Base-by-base conservation (phyloP, 106 monocot genomes). In the Amphibolis antarctica region DNA sequence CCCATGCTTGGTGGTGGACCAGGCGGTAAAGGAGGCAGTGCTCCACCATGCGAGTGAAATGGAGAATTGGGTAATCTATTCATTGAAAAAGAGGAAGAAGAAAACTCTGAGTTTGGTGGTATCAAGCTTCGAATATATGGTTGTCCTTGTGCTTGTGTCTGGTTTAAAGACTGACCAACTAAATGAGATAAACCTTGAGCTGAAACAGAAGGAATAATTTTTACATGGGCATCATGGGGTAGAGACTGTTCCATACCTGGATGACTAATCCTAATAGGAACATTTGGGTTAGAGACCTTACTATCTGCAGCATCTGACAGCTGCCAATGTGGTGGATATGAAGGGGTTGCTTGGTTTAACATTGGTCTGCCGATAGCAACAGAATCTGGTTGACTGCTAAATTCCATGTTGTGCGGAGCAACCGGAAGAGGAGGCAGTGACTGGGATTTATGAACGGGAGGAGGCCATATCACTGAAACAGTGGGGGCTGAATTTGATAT, bases 11-110 rank as follows among this genome's bases (percentile, higher is more conserved):
- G 84, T 61, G 87, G 87, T 49, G 79, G 81, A 14, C 88, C 93
- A 20, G 65, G 78, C 20, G 83, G 93, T 19, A 86, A 63, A 63
- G 88, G 85, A 43, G 88, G 92, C 67, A 79, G 44, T 44, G 42
- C 18, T 20, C 59, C 51, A 66, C 66, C 61, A 76, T 73, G 73
- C 10, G 64, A 29, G 49, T 68, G 76, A 46, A 51, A 67, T 13
- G 78, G 59, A 43, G 44, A 12, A 70, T 61, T 53, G 24, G 50
- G 9, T 27, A 72, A 21, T 48, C 27, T 59, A 44, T 53, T 61
- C 42, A 45, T 45, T 59, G 62, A 56, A n/a, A 51, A 22, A 66
- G 76, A 67, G 44, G 69, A 61, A 69, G 74, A 27, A 66, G 74
- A 23, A 48, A 71, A 25, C 21, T 24, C 71, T 54, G 71, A 23